phyloP scores from a whole-genome alignment of 2,329 filamentous ascomycete genomes.

The Huntiella moniliformis region DNA sequence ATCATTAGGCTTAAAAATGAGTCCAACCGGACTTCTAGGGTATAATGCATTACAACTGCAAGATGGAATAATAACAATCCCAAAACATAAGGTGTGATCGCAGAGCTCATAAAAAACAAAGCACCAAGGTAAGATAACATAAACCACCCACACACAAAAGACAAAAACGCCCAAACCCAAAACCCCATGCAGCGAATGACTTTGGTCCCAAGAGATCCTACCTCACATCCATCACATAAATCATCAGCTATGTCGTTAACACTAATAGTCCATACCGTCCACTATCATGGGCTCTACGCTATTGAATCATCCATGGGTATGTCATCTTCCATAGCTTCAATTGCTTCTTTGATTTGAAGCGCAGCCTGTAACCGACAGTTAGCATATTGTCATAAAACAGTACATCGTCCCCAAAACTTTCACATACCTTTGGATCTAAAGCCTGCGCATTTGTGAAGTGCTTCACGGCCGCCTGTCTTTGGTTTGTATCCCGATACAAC shows the following conservation, averaged over 20 bases:
- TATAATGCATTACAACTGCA: no score
- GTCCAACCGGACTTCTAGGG: no score
- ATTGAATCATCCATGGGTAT: conserved; percentile 45
- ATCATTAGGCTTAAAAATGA: no score
- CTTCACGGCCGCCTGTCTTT: conserved; percentile 64
- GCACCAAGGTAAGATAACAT: no score
- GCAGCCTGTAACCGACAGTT: conserved; percentile 43
- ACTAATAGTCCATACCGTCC: neutral
- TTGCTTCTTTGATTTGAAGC: conserved; percentile 87
- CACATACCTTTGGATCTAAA: conserved; percentile 74
- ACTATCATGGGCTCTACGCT: neutral
- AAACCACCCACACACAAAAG: no score
- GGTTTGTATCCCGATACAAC: conserved; percentile 53
- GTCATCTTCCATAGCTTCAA: conserved; percentile 75
- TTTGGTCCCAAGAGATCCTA: no score
- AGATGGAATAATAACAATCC: neutral
- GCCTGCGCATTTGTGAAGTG: conserved; percentile 92
- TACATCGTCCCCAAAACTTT: neutral
- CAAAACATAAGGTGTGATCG: neutral
- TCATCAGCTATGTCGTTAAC: conserved; percentile 2
- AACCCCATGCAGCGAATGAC: no score
- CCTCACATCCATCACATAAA: conserved; percentile 3
- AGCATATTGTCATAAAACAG: neutral
- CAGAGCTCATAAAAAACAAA: no score
- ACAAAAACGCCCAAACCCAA: neutral